Evolutionary conservation across 257 asterid genomes (phyloP).

Genomic region (Penstemon barbatus): DNA sequence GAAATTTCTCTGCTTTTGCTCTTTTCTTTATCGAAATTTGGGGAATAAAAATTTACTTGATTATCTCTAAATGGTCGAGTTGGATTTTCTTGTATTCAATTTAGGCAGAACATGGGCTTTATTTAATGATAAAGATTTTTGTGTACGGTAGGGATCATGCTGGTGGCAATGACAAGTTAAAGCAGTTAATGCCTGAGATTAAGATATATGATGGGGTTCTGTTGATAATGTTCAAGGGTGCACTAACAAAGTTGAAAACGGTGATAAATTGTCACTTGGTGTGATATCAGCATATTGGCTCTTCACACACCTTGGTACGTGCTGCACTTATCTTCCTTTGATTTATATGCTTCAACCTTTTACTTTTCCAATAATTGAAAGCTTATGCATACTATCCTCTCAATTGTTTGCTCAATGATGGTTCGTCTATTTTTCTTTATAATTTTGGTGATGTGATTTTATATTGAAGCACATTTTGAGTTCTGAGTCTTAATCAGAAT

Average conservation of each 20-base stretch:
- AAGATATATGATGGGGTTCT: slow-evolving; percentile 84
- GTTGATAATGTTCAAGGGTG: slow-evolving; percentile 80
- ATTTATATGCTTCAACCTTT: background rate
- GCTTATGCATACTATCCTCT: background rate
- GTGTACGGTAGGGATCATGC: slow-evolving; percentile 83
- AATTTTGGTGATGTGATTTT: background rate
- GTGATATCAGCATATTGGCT: slow-evolving; percentile 55
- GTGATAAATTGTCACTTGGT: slow-evolving; percentile 78
- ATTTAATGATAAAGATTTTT: slow-evolving; percentile 8
- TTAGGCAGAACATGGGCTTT: background rate
- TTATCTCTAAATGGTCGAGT: slow-evolving; percentile 4
- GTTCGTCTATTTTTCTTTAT: background rate
- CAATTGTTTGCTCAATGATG: slow-evolving; percentile 3
- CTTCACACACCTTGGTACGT: slow-evolving; percentile 88
- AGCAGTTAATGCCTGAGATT: slow-evolving; percentile 71
- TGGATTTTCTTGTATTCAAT: slow-evolving; percentile 2
- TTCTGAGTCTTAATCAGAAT: background rate
- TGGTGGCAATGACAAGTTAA: slow-evolving; percentile 92
- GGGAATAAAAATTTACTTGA: background rate
- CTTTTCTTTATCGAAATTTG: background rate
- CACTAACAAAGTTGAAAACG: slow-evolving; percentile 76
- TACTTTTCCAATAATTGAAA: background rate
- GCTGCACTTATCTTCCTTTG: slow-evolving; percentile 3
- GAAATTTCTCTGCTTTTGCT: too few relatives aligned
- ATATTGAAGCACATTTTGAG: background rate